These are phyloP conservation scores for Mucor mucedo DNA, from an alignment of 371 early-diverging fungal genomes.

Conservation along the genomic window DNA sequence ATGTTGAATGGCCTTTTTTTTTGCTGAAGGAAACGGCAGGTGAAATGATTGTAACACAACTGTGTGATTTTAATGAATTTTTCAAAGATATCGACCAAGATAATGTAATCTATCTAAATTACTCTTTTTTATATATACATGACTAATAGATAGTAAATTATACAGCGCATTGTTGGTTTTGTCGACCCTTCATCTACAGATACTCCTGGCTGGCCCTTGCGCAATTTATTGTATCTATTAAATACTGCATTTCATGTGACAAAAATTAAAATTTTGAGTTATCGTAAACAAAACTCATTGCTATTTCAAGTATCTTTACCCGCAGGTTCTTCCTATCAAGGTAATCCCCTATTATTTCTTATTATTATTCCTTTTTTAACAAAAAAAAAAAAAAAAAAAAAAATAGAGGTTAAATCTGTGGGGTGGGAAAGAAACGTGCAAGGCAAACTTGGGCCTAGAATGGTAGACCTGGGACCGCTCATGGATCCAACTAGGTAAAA, in stretches of 20 bases:
- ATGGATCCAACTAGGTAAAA: conserved; percentile 72
- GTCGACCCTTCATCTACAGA: conserved; percentile 76
- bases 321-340: conserved; percentile 10
- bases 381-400: neutral
- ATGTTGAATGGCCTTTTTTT: conserved; percentile 10
- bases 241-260: conserved; percentile 50
- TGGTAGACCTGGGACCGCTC: conserved; percentile 82
- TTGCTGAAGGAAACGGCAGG: conserved; percentile 8
- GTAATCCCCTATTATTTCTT: neutral
- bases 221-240: conserved; percentile 80
- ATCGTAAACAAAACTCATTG: conserved; percentile 60
- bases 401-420: conserved; percentile 60
- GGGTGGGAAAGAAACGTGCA: conserved; percentile 92
- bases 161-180: conserved; percentile 66
- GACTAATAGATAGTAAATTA: neutral
- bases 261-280: conserved; percentile 70
- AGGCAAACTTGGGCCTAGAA: conserved; percentile 82
- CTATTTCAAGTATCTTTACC: conserved; percentile 32
- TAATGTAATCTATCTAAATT: conserved; percentile 1
- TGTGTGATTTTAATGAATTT: conserved; percentile 40
- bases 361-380: neutral
- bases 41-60: conserved; percentile 22
- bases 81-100: conserved; percentile 22
- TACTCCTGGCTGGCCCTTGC: conserved; percentile 89
- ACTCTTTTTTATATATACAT: neutral